These are phyloP conservation scores for Fusarium anthophilum DNA, from an alignment of 2,329 filamentous ascomycete species.

Conservation along the genomic window DNA sequence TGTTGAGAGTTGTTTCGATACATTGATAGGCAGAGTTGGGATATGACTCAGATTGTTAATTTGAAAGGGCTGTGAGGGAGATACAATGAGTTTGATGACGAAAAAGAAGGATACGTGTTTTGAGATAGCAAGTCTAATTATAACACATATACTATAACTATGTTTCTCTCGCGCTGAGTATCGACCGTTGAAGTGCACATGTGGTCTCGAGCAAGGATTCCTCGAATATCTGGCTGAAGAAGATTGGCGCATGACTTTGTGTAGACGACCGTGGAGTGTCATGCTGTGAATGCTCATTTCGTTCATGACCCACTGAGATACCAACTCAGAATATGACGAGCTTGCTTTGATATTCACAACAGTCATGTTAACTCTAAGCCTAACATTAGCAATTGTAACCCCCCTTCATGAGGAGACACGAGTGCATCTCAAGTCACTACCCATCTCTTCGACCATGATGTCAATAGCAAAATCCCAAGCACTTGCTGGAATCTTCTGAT, in stretches of 20 bases:
- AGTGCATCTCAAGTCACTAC: background rate
- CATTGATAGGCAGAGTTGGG: background rate
- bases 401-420: constrained; percentile 5
- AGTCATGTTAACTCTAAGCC: constrained; percentile 20
- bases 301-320: background rate
- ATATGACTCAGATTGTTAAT: background rate
- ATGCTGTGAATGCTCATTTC: background rate
- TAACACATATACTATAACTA: too few species aligned
- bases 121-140: background rate
- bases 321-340: background rate
- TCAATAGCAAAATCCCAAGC: constrained; percentile 8
- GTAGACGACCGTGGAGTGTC: background rate
- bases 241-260: background rate
- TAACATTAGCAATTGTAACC: background rate
- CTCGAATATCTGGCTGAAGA: background rate
- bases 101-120: background rate
- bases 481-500: constrained; percentile 10
- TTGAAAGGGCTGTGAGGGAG: background rate
- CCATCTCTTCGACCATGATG: constrained; percentile 14
- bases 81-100: background rate
- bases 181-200: background rate
- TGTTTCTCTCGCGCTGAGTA: background rate
- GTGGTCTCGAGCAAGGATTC: background rate
- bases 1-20: background rate
- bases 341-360: constrained; percentile 9